Conservation (phyloP, 2,329 filamentous ascomycete species). For the Aspergillus ruber region DNA sequence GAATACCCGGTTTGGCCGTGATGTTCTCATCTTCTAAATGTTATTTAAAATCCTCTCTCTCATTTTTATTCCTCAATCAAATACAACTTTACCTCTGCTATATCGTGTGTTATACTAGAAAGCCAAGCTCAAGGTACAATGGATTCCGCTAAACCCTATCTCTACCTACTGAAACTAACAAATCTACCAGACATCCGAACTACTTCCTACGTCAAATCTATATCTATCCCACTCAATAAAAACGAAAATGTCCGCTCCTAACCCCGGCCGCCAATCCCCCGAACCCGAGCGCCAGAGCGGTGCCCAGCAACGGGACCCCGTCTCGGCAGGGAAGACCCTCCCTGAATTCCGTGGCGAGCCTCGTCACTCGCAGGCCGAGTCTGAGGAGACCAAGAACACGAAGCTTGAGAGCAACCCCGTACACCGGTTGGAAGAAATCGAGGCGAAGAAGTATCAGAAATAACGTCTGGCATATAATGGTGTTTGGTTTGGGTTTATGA, state of each 20-base stretch:
- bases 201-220: background rate
- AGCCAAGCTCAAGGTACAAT: too few species aligned
- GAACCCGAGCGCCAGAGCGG: conserved; percentile 62
- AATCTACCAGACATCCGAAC: background rate
- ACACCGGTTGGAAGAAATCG: conserved; percentile 33
- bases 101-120: too few species aligned
- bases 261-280: conserved; percentile 70
- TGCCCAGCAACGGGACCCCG: conserved; percentile 55
- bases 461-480: too few species aligned
- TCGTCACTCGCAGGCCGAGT: conserved; percentile 24
- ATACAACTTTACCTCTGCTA: too few species aligned
- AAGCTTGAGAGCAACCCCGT: conserved; percentile 37
- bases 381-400: conserved; percentile 21
- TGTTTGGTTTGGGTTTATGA: too few species aligned
- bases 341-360: conserved; percentile 41
- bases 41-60: too few species aligned
- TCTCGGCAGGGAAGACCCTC: conserved; percentile 53
- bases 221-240: background rate
- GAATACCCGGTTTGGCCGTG: too few species aligned
- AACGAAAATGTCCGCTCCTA: conserved; percentile 52
- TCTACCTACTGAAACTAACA: too few species aligned
- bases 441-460: conserved; percentile 28
- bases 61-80: too few species aligned
- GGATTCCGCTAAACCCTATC: too few species aligned
- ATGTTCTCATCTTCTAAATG: too few species aligned